Evolutionary conservation across 306 rosid species (phyloP), one percentile per base, ranked within the genome.

Genomic region (Neltuma alba): DNA sequence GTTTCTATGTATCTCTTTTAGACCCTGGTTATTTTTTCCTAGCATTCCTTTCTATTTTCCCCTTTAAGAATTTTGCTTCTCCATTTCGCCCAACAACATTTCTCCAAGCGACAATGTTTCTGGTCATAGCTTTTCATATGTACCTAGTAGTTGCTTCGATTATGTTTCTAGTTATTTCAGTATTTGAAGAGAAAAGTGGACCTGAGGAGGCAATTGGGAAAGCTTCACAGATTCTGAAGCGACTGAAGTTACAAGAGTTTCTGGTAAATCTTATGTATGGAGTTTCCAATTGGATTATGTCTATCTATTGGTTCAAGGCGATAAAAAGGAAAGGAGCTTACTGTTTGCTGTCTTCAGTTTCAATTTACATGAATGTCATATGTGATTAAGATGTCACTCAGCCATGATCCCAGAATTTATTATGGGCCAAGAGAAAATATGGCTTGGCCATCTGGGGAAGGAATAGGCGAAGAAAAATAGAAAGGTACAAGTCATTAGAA

Each of bases 171-270:
- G 83, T 67, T 13, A 61, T 81, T 74, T 60, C 83, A 0, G 74
- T 77, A 18, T 31, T 77, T 3, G 83, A 85, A 62, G 88, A 74
- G 15, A 72, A 54, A 54, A 10, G 81, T 30, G 84, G 81, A 23
- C 30, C 54, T n/a, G 87, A 76, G 25, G 82, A n/a, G n/a, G n/a
- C 84, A 25, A 31, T 80, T 63, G 84, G 79, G 63, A 80, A 58
- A 52, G 84, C 87, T 0, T 66, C 30, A 25, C 63, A 72, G 52
- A 79, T 72, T 9, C 27, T 37, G 15, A 72, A 57, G 58, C 77
- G 85, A 40, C 13, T 45, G 33, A 84, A 38, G 20, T 21, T 72
- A 1, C 12, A 36, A 5, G 84, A 82, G 36, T 76, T 84, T 76
- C 40, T 76, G 7, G 21, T 80, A 27, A 76, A 80, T 18, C 41